Evolutionary conservation across 495 filamentous ascomycete genomes (phyloP).

Genomic region (Penicillium angulare): DNA sequence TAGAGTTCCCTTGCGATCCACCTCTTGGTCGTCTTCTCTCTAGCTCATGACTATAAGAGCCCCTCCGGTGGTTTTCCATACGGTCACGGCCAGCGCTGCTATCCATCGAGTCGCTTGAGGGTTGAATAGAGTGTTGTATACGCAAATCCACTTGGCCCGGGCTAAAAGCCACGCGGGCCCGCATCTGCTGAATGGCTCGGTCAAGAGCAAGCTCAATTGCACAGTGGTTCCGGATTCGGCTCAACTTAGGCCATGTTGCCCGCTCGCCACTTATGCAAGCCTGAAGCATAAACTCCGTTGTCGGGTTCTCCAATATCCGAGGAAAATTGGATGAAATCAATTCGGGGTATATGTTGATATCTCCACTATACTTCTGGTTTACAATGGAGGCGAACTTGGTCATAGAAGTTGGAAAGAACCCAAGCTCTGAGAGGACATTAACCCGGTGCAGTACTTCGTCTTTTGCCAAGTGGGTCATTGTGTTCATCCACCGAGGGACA

Average conservation of each 20-base stretch:
- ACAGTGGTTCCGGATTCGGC: slow-evolving; percentile 75
- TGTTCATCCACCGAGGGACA: slow-evolving; percentile 60
- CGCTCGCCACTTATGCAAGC: slow-evolving; percentile 74
- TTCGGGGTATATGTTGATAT: slow-evolving; percentile 89
- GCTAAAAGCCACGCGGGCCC: slow-evolving; percentile 76
- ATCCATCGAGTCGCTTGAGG: slow-evolving; percentile 20
- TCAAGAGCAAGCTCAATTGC: slow-evolving; percentile 87
- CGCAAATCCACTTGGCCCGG: slow-evolving; percentile 64
- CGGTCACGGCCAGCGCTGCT: slow-evolving; percentile 23
- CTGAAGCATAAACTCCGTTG: slow-evolving; percentile 79
- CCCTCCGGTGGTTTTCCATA: slow-evolving; percentile 21
- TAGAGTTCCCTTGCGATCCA: slow-evolving; percentile 13
- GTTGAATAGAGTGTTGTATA: slow-evolving; percentile 14
- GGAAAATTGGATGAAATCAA: slow-evolving; percentile 73
- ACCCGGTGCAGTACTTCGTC: slow-evolving; percentile 79
- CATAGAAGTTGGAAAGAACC: slow-evolving; percentile 75
- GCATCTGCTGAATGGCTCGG: slow-evolving; percentile 71
- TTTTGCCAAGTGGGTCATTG: slow-evolving; percentile 71
- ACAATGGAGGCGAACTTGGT: slow-evolving; percentile 79
- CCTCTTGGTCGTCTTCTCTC: slow-evolving; percentile 17
- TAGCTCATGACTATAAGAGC: slow-evolving; percentile 37
- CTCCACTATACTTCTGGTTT: slow-evolving; percentile 89
- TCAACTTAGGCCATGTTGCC: slow-evolving; percentile 88
- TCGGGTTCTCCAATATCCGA: slow-evolving; percentile 81
- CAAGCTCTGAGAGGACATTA: slow-evolving; percentile 76